Base-by-base conservation (phyloP, 2,329 filamentous ascomycete genomes). In the Dryadomyces quercivorus region DNA sequence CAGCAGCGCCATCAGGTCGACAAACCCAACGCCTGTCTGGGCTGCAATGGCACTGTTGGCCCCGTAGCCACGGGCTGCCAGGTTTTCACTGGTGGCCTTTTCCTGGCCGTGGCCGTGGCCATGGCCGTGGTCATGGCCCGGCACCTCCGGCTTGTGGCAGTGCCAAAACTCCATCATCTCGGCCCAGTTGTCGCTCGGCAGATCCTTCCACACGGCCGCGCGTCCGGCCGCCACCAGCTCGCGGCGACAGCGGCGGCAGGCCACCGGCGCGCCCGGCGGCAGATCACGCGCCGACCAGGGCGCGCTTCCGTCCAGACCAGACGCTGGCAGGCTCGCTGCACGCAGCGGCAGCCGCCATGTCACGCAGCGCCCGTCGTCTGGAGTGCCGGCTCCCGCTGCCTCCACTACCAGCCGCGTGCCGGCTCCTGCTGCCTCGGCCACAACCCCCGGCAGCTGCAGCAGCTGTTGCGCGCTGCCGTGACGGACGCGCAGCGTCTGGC, bases 131-230 rank as follows among this genome's bases (percentile, higher is more conserved):
- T 49, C 40, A 12, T 10, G 10, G 8, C 16, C 52, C 26, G 47
- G 12, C 58, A 53, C 10, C 43, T 74, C 69, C 1, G 94, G 93
- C 69, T 97, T 97, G 68, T 98, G 93, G 64, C 93, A 98, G 69
- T 98, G 94, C 93, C 93, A 98, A 62, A 98, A 95, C 67, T 98
- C 94, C 93, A 98, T 98, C 91, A 98, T 95, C 71, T 98, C 93
- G 0, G 93, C 94, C 93, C 93, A 98, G 64, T 95, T 92, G 62
- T 95, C 90, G 64, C 90, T 95, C 0, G 93, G 93, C 18, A 98
- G 72, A 64, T 98, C 90, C 69, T 92, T 95, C 92, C 93, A 98
- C 42, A 70, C 67, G 43, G 67, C 70, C 8, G 81, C 71, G 3
- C 52, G 61, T 8, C 65, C 69, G 3, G 62, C 54, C 1, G 62